Conservation (phyloP, 75 land plant species). For the Chamaecyparis obtusa region DNA sequence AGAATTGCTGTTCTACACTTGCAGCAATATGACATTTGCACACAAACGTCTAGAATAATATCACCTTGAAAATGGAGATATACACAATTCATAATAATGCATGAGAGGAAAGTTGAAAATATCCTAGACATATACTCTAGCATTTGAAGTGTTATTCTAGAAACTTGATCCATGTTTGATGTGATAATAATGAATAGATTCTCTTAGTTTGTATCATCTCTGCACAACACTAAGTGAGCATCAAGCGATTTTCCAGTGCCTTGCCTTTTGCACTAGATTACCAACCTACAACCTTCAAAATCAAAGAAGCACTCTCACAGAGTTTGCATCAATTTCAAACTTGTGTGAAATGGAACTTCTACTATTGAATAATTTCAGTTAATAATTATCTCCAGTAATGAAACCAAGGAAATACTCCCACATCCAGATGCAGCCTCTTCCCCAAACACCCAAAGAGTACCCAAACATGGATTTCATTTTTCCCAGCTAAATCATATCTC, state of each 20-base stretch:
- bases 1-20: not conserved
- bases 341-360: slow-evolving; percentile 3
- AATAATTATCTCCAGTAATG: not conserved
- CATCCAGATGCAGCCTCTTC: not conserved
- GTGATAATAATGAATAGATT: not conserved
- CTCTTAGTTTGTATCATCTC: not conserved
- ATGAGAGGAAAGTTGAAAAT: not conserved
- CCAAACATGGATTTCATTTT: not conserved
- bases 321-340: not conserved
- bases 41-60: not conserved
- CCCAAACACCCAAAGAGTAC: not conserved
- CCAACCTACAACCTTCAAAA: not conserved
- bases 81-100: not conserved
- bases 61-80: not conserved
- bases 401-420: not conserved
- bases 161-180: not conserved
- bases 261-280: not conserved
- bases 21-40: not conserved
- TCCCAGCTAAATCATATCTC: not conserved
- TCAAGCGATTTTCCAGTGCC: not conserved
- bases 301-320: not conserved
- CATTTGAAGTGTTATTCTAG: not conserved
- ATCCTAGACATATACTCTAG: not conserved
- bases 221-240: not conserved
- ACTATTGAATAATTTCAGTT: not conserved